Percentiles rank a stretch among this genome's conserved stretches.
phyloP scores from a whole-genome alignment of 2,329 filamentous ascomycete genomes.

The Penicillium sp. region DNA sequence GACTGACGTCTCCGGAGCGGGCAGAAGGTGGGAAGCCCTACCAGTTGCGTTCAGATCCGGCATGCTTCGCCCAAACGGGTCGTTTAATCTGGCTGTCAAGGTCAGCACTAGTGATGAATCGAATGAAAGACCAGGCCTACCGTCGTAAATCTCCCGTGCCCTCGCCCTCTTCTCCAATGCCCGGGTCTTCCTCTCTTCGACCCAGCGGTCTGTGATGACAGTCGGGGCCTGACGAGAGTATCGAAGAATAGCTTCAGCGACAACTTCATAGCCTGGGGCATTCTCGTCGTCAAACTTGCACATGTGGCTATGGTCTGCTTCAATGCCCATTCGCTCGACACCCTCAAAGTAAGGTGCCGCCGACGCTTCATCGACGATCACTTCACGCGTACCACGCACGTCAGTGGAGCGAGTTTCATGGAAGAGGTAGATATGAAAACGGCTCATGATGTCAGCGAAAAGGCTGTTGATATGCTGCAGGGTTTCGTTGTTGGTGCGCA shows the following conservation, averaged over 20 bases:
- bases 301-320: constrained; percentile 68
- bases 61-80: constrained; percentile 22
- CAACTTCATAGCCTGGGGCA: constrained; percentile 62
- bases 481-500: constrained; percentile 72
- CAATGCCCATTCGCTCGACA: constrained; percentile 70
- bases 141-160: constrained; percentile 38
- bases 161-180: constrained; percentile 37
- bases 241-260: constrained; percentile 48
- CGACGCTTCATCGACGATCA: constrained; percentile 68
- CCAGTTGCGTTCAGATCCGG: constrained; percentile 30
- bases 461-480: constrained; percentile 70
- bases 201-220: constrained; percentile 58
- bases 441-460: constrained; percentile 68
- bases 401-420: constrained; percentile 72
- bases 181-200: constrained; percentile 51
- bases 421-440: constrained; percentile 72
- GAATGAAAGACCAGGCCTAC: constrained; percentile 19
- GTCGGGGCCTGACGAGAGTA: constrained; percentile 53
- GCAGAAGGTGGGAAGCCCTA: constrained; percentile 36
- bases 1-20: constrained; percentile 27
- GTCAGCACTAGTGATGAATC: constrained; percentile 6
- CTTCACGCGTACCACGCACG: constrained; percentile 58
- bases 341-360: constrained; percentile 67
- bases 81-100: constrained; percentile 17
- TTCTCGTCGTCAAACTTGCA: constrained; percentile 66